Evolutionary conservation across 441 rosid genomes (phyloP), one percentile per base, ranked within the genome.

Genomic region (Arabidopsis hybrid): DNA sequence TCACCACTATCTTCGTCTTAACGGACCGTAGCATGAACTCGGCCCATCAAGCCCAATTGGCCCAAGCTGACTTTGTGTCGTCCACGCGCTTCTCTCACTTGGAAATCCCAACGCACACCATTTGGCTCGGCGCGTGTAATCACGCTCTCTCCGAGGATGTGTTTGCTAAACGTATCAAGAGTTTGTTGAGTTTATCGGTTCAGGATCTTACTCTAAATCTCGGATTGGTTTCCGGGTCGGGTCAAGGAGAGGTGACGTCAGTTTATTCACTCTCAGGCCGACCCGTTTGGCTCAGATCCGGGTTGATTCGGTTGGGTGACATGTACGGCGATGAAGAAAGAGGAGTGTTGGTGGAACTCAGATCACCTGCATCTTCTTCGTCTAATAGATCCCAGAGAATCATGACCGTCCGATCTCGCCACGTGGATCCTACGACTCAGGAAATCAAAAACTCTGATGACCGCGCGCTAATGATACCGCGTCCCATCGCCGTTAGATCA

Each of bases 331-430:
- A 82, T 46, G 98, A 91, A 59, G 96, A 88, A 70, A 83, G 87
- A 75, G 86, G 89, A 40, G 64, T 93, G 17, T 82, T 93, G 36
- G 85, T 93, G 65, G 98, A 93, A 81, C 7, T 93, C 63, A 83
- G 79, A 71, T 85, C 86, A 40, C 85, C 85, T 26, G 29, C 29
- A 26, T 26, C 29, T 26, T 26, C 29, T 0, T 40, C 74, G 1
- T 26, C 71, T 3, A 14, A 36, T 16, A 80, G 87, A 74, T 75
- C 88, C 65, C 84, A 71, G 68, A 65, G 74, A 26, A 57, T 71
- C 14, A 17, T 76, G 75, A 63, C 72, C 72, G 76, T 76, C 26
- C 67, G 38, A 70, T 76, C 80, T 58, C 67, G 71, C 72, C 70
- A 69, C 71, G 80, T 76, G 38, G 76, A 76, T 35, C 60, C 67